Evolutionary conservation across 1,139 yeast species (phyloP), one percentile per base, ranked within the genome.

Genomic region (Hansenula lynferdii): DNA sequence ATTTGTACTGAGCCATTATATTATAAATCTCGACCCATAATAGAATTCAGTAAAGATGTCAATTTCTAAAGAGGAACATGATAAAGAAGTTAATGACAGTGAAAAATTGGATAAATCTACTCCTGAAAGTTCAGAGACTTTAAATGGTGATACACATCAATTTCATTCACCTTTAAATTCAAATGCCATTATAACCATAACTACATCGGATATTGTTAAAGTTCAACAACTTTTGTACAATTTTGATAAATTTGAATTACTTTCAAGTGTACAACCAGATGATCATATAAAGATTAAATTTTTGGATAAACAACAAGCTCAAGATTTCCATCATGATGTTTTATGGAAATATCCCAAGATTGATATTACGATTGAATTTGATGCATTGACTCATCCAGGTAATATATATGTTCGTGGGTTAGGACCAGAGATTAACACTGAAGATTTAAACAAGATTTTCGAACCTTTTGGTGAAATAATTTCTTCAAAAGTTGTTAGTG

Each of bases 361-460:
- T 14, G 30, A 31, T n/a, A 32, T 44, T 11, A 42, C 42, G 19
- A 12, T 49, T 12, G 44, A 62, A 45, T 64, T 69, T 25, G 62
- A 69, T 39, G 72, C 80, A 22, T 57, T 78, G 23, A 74, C 81
- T 18, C 80, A 80, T 46, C 87, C 89, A 1, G 86, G 85, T 1
- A 75, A 76, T 48, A 56, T 81, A 24, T 80, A 77, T 53, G 71
- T 80, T 22, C 70, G 80, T 43, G 75, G 80, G 3, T 51, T 72
- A 11, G 57, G 61, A 4, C 61, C 61, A 50, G 66, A 48, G 53
- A 69, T 70, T 46, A 67, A 62, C 5, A 53, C 64, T 8, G 64
- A 61, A 19, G 67, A 68, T 34, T 43, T 73, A 24, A 52, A 51
- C 28, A 59, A 63, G 8, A 51, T 69, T 4, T 71, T 72, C 46